Evolutionary conservation across 164 flowering plant species (phyloP).

Genomic region (Santalum album): DNA sequence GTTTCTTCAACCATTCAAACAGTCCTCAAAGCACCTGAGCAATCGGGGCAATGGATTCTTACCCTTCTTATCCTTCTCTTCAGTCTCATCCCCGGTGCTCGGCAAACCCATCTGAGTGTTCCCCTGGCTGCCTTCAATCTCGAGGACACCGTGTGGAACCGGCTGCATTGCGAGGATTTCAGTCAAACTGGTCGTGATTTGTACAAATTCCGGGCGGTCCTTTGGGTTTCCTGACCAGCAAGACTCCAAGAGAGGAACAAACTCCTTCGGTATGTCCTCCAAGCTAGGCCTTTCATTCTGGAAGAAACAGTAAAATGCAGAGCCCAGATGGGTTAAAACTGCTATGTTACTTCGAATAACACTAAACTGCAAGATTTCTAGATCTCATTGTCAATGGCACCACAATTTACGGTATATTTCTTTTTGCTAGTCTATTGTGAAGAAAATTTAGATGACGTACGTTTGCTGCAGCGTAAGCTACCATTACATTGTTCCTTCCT

Average conservation of each 20-base stretch:
- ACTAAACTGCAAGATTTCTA: too few relatives aligned
- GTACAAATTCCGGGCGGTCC: constrained; percentile 46
- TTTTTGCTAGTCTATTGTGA: too few relatives aligned
- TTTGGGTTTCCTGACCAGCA: constrained; percentile 69
- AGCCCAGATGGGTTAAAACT: background rate
- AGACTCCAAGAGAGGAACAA: constrained; percentile 36
- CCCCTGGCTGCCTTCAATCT: background rate
- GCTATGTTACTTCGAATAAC: too few relatives aligned
- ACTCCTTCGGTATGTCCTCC: constrained; percentile 37
- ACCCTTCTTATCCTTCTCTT: background rate
- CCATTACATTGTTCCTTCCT: constrained; percentile 35
- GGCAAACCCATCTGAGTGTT: background rate
- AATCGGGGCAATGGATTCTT: background rate
- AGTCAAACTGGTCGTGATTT: constrained; percentile 25
- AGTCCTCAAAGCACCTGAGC: background rate
- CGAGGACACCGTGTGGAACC: background rate
- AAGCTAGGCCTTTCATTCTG: constrained; percentile 54
- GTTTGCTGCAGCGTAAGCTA: constrained; percentile 49
- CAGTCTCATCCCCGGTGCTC: background rate
- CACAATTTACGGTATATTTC: too few relatives aligned
- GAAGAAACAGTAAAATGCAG: constrained; percentile 2
- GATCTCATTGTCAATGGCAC: too few relatives aligned
- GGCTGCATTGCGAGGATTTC: constrained; percentile 7
- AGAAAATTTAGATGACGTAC: constrained; percentile 11
- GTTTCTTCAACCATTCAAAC: background rate